Base-by-base conservation (phyloP, 805 yeast species). In the Yarrowia divulgata region DNA sequence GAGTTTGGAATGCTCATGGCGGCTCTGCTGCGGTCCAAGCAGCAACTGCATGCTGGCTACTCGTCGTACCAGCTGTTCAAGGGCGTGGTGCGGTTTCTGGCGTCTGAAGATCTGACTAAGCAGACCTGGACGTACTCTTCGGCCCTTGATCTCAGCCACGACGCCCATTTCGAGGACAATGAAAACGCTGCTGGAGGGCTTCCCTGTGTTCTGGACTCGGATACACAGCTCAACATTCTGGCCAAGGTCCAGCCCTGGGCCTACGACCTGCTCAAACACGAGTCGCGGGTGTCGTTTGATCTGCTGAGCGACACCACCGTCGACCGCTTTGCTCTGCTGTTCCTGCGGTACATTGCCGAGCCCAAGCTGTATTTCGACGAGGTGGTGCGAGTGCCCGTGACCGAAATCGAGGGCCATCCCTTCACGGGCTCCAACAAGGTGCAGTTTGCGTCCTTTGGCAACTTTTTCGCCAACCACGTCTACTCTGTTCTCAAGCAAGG, bases 21-120 rank as follows among this genome's bases (percentile, higher is more conserved):
- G 50, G 90, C 93, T 1, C 80, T 95, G 68, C 81, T 95, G 52
- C 87, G 88, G 71, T 83, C 82, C 72, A 95, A 96, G 14, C 90
- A 88, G 74, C 88, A 92, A 32, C 81, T 95, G 69, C 78, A 93
- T 46, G 89, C 88, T 73, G 99, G 98, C 0, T 94, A 90, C 77
- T 92, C 97, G 3, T 89, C 96, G 29, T 95, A 93, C 77, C 99
- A 95, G 80, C 81, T 95, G 66, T 95, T 95, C 82, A 93, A 91
- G 77, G 97, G 97, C 76, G 87, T 91, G 1, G 83, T 95, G 69
- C 87, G 87, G 74, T 93, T 90, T 75, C 76, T 94, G 71, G 96
- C 97, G 2, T 85, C 90, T 2, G 88, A 88, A 83, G 97, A 93
- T 77, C 78, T 93, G 62, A 81, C 84, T 68, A 46, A 43, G 35